A percentile compares a stretch with the other conserved stretches of the same genome.
phyloP scores from a whole-genome alignment of 2,329 filamentous ascomycete species.

The Paecilomyces formosus region DNA sequence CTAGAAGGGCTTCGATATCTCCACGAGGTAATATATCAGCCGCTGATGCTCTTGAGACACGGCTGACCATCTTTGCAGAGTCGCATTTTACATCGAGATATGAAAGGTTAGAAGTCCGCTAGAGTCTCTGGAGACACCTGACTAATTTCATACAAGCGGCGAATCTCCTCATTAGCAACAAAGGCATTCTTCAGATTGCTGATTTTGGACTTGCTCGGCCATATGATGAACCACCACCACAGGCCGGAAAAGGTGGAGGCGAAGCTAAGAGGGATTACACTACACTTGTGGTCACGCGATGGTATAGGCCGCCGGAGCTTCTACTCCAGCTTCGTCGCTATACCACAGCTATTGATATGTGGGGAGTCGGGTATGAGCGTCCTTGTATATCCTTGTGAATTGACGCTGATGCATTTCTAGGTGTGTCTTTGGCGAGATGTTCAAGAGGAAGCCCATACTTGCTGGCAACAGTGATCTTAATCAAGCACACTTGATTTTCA shows the following conservation, averaged over 20 bases:
- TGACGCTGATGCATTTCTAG: constrained; percentile 37
- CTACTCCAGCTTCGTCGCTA: constrained; percentile 81
- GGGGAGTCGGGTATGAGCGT: constrained; percentile 78
- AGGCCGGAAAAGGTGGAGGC: constrained; percentile 69
- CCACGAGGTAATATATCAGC: constrained; percentile 53
- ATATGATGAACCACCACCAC: constrained; percentile 78
- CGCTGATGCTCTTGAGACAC: not conserved
- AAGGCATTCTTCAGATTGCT: constrained; percentile 87
- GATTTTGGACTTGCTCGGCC: constrained; percentile 93
- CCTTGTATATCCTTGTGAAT: not conserved
- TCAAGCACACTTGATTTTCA: constrained; percentile 90
- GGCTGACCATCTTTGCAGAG: constrained; percentile 33
- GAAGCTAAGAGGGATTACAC: constrained; percentile 88
- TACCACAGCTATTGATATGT: constrained; percentile 96
- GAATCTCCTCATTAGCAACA: constrained; percentile 92
- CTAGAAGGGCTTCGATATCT: constrained; percentile 84
- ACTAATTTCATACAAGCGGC: constrained; percentile 50
- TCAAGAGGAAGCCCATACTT: constrained; percentile 85
- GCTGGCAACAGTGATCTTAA: constrained; percentile 81
- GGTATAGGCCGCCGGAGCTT: constrained; percentile 93
- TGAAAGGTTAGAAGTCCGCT: constrained; percentile 56
- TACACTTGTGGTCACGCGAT: constrained; percentile 89
- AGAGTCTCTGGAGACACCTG: constrained; percentile 4
- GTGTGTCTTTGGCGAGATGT: constrained; percentile 99
- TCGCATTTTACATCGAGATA: constrained; percentile 88